phyloP scores from a whole-genome alignment of 176 grass and related monocot genomes.

The Aegilops tauschii region DNA sequence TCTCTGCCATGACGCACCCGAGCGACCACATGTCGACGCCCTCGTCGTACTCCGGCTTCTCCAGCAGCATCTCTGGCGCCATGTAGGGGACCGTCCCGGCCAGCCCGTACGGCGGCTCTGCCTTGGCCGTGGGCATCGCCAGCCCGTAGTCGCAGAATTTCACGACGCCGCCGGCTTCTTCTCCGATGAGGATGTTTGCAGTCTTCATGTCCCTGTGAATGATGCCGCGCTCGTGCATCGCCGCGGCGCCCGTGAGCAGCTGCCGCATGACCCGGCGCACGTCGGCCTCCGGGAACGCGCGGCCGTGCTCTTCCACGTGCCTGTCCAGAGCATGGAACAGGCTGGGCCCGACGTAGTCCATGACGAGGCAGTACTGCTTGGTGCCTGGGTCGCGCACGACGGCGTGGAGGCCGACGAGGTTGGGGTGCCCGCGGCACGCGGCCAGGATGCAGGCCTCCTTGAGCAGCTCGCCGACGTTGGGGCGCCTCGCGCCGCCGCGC shows the following conservation, averaged over 20 bases:
- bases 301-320: background rate
- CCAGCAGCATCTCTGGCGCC: slow-evolving; percentile 25
- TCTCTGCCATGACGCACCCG: slow-evolving; percentile 47
- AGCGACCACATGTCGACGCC: slow-evolving; percentile 42
- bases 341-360: slow-evolving; percentile 37
- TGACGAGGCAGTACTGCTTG: slow-evolving; percentile 9
- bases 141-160: slow-evolving; percentile 48
- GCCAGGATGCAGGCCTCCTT: background rate
- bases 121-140: slow-evolving; percentile 2
- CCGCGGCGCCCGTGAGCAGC: slow-evolving; percentile 6
- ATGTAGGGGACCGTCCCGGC: slow-evolving; percentile 22
- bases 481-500: too few relatives aligned
- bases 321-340: background rate
- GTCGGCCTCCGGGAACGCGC: background rate
- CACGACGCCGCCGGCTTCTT: background rate
- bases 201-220: slow-evolving; percentile 51
- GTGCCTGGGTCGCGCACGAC: background rate
- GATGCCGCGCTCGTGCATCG: slow-evolving; percentile 21
- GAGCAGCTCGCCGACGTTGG: background rate
- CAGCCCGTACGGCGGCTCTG: background rate
- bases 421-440: slow-evolving; percentile 1
- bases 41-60: slow-evolving; percentile 19
- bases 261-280: slow-evolving; percentile 30
- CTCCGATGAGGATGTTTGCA: slow-evolving; percentile 23
- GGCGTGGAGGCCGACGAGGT: slow-evolving; percentile 28